Evolutionary conservation across 106 monocot genomes (phyloP), one percentile per base, ranked within the genome.

Genomic region (Iris macrosiphon): DNA sequence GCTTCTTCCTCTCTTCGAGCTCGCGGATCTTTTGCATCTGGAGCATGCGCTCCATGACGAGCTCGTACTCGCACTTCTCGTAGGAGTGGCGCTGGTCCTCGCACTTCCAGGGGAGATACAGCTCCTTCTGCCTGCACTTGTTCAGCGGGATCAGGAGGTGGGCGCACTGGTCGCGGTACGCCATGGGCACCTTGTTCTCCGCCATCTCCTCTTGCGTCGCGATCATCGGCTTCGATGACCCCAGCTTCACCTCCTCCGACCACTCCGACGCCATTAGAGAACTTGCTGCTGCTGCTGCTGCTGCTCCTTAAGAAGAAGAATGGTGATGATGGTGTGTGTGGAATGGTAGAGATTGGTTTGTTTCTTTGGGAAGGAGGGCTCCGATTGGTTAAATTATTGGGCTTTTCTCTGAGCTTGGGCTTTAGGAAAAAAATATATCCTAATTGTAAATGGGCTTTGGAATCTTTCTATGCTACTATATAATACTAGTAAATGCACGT

Each of bases 41-140:
- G 40, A 98, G 72, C 83, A 98, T 86, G 19, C 96, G 74, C 83
- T 98, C 96, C 96, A 98, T 90, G 66, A 98, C 96, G 50, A 98
- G 83, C 78, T 98, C 96, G 75, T 98, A 90, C 72, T 98, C 77
- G 77, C 96, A 98, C 70, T 98, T 98, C 90, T 98, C 90, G 67
- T 90, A 98, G 42, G 68, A 19, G 70, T 98, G 90, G 58, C 89
- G 69, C 82, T 98, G 86, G 31, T 37, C 3, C 75, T 90, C 96
- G 75, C 96, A 98, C 77, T 86, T 90, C 96, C 96, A 98, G 1
- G 96, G 96, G 24, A 98, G 83, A 77, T 72, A 98, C 20, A 78
- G 73, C 87, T 98, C 96, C 42, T 86, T 71, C 30, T 59, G 60
- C 13, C 96, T 73, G 96, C 96, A 98, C 61, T 70, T 86, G 83